Percentiles rank a stretch among this genome's conserved stretches.
These are phyloP conservation scores for Coemansia sp. DNA, from an alignment of 192 early-diverging fungal species.

Conservation along the genomic window DNA sequence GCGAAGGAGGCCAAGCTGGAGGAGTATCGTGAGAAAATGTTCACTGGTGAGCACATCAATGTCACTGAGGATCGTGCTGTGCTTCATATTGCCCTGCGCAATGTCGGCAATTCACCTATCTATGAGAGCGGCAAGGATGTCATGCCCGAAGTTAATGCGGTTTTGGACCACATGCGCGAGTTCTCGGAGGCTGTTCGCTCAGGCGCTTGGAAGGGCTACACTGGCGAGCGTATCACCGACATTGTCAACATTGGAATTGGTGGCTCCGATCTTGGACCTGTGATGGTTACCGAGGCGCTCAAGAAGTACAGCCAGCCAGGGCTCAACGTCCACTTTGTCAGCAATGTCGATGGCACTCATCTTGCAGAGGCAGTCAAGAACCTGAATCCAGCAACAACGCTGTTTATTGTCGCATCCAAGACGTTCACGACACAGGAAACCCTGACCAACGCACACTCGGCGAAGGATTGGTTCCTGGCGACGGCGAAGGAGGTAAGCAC, in stretches of 20 bases:
- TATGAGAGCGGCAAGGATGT: slow-evolving; percentile 86
- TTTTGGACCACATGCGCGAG: slow-evolving; percentile 89
- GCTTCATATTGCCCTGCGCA: slow-evolving; percentile 92
- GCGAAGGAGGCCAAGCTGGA: slow-evolving; percentile 83
- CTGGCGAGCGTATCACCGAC: slow-evolving; percentile 90
- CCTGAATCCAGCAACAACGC: slow-evolving; percentile 79
- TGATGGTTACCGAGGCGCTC: slow-evolving; percentile 99
- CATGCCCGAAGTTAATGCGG: slow-evolving; percentile 91
- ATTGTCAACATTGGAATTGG: slow-evolving; percentile 99
- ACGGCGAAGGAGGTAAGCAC: slow-evolving; percentile 70
- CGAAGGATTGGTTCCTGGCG: slow-evolving; percentile 90
- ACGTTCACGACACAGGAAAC: slow-evolving; percentile 99
- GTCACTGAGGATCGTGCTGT: slow-evolving; percentile 96
- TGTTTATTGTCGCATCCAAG: slow-evolving; percentile 97
- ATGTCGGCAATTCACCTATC: slow-evolving; percentile 82
- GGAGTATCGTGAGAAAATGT: slow-evolving; percentile 90
- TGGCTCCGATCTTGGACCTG: slow-evolving; percentile 95
- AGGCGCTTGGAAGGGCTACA: slow-evolving; percentile 95
- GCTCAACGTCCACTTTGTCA: slow-evolving; percentile 91
- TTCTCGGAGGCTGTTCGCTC: slow-evolving; percentile 82
- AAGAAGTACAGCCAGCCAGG: slow-evolving; percentile 84
- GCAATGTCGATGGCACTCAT: slow-evolving; percentile 98
- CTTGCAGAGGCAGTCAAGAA: slow-evolving; percentile 89
- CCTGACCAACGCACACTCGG: slow-evolving; percentile 93
- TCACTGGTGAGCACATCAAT: slow-evolving; percentile 93